Evolutionary conservation across 495 filamentous ascomycete genomes (phyloP).

Genomic region (Pseudevernia furfuracea): DNA sequence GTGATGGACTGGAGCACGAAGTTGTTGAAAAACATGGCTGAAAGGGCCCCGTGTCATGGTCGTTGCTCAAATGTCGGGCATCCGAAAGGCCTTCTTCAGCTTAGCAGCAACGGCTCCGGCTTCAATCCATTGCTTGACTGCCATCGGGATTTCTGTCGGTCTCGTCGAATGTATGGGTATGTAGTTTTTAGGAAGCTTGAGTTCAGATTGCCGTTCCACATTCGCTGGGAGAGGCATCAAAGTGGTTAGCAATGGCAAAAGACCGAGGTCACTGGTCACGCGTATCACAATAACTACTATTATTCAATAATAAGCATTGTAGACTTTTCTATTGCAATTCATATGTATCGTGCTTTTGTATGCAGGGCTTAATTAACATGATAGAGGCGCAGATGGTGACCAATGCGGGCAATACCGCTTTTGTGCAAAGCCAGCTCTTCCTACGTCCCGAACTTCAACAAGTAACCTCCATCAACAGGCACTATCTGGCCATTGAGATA

Average conservation of each 20-base stretch:
- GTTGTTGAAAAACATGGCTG: no score
- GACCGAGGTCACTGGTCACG: not conserved
- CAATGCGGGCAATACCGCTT: not conserved
- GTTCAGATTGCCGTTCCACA: not conserved
- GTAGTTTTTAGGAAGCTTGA: not conserved
- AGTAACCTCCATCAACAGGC: conserved; percentile 58
- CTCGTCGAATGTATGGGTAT: no score
- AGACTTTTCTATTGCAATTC: not conserved
- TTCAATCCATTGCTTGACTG: no score
- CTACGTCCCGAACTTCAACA: conserved; percentile 30
- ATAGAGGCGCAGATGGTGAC: no score
- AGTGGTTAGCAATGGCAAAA: not conserved
- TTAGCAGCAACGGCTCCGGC: no score
- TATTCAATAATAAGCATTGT: not conserved
- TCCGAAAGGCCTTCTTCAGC: no score
- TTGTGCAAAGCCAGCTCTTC: not conserved
- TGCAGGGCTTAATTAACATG: not conserved
- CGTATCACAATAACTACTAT: not conserved
- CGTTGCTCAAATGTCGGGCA: no score
- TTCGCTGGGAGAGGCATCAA: not conserved
- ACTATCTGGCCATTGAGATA: conserved; percentile 65
- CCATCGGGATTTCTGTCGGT: no score
- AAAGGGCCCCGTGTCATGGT: no score
- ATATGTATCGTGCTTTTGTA: not conserved
- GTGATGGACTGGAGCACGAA: no score